Evolutionary conservation across 352 stramenopile species (phyloP).

Genomic region (Phytophthora crassamura): DNA sequence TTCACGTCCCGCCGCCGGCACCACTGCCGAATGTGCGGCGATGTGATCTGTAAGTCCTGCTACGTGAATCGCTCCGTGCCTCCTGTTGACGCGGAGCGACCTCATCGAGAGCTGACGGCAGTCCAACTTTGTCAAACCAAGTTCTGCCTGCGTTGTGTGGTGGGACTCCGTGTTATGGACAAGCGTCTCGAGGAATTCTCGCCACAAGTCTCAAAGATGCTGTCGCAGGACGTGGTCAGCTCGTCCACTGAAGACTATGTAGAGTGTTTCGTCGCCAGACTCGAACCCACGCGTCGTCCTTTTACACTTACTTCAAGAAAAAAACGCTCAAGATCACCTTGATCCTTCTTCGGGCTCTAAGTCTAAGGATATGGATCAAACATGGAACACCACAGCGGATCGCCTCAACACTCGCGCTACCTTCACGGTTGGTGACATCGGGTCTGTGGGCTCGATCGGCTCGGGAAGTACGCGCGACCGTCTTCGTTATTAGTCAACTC

Average conservation of each 20-base stretch:
- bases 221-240: slow-evolving; percentile 3
- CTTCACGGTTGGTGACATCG: neutral
- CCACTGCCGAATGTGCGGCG: slow-evolving; percentile 60
- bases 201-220: slow-evolving; percentile 40
- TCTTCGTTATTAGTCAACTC: slow-evolving; percentile 11
- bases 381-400: slow-evolving; percentile 2
- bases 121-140: slow-evolving; percentile 43
- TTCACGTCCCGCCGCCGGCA: slow-evolving; percentile 48
- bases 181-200: slow-evolving; percentile 40
- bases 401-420: neutral
- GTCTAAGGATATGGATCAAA: neutral
- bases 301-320: slow-evolving; percentile 13
- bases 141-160: slow-evolving; percentile 64
- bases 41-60: slow-evolving; percentile 60
- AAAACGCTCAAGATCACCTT: neutral
- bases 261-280: slow-evolving; percentile 13
- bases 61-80: slow-evolving; percentile 50
- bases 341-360: neutral
- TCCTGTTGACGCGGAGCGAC: slow-evolving; percentile 15
- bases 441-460: neutral
- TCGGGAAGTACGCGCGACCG: slow-evolving; percentile 4
- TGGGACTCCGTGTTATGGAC: slow-evolving; percentile 51
- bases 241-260: slow-evolving; percentile 3
- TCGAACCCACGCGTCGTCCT: slow-evolving; percentile 9
- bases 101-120: neutral